Conservation (phyloP, 371 early-diverging fungal species). For the Mucor plumbeus region DNA sequence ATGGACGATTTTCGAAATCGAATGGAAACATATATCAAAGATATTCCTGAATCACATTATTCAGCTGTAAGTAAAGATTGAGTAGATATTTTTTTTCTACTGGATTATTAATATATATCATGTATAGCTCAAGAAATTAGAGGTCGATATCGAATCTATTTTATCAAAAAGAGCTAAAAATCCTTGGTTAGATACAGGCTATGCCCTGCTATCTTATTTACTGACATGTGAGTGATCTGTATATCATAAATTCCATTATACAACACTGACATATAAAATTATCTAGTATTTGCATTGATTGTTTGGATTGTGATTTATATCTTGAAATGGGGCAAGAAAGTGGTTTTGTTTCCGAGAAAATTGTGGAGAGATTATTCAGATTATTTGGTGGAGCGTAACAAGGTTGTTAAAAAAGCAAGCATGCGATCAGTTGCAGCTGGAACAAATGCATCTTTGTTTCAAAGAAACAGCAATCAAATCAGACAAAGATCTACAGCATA, state of each 20-base stretch:
- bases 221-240: conserved; percentile 37
- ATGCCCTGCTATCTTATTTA: conserved; percentile 50
- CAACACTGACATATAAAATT: background rate
- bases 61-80: conserved; percentile 38
- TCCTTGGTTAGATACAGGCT: conserved; percentile 55
- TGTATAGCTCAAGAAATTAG: conserved; percentile 48
- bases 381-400: conserved; percentile 47
- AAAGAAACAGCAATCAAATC: background rate
- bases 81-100: background rate
- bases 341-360: conserved; percentile 41
- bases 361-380: conserved; percentile 45
- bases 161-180: conserved; percentile 54
- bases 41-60: conserved; percentile 50
- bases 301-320: conserved; percentile 54
- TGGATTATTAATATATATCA: background rate
- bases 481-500: conserved; percentile 8
- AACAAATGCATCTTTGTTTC: background rate
- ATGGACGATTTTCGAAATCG: conserved; percentile 38
- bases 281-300: conserved; percentile 43
- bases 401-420: conserved; percentile 19
- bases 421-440: conserved; percentile 9
- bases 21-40: conserved; percentile 47
- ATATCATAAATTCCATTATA: background rate
- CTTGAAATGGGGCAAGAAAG: conserved; percentile 41
- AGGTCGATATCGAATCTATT: conserved; percentile 53